Evolutionary conservation across 148 eudicot species (phyloP).

Genomic region (Camellia granthamiana): DNA sequence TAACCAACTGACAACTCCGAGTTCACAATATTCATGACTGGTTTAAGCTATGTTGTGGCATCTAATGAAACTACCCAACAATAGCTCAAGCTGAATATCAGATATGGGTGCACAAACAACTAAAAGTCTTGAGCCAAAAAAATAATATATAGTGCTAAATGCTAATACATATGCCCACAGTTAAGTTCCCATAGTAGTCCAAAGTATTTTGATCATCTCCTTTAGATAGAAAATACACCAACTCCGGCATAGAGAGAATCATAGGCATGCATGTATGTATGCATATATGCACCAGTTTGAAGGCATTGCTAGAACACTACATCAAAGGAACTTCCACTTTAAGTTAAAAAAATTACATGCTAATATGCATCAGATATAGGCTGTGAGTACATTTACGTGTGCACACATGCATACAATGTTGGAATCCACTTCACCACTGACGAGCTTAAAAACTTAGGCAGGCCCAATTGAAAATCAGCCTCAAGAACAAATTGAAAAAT

Average conservation of each 20-base stretch:
- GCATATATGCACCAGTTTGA: neutral
- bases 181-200: neutral
- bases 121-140: neutral
- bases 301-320: neutral
- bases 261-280: neutral
- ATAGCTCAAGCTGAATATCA: neutral
- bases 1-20: constrained; percentile 26
- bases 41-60: neutral
- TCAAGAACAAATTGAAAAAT: neutral
- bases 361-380: neutral
- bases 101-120: neutral
- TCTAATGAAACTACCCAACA: neutral
- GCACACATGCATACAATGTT: neutral
- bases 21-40: neutral
- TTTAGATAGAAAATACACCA: neutral
- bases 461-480: neutral
- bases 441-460: neutral
- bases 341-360: neutral
- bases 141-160: neutral
- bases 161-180: neutral
- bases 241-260: neutral
- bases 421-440: neutral
- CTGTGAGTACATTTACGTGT: neutral
- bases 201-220: neutral
- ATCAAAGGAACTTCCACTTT: neutral